Base-by-base conservation (phyloP, 208 protist species). In the Trypanosoma scelopori region DNA sequence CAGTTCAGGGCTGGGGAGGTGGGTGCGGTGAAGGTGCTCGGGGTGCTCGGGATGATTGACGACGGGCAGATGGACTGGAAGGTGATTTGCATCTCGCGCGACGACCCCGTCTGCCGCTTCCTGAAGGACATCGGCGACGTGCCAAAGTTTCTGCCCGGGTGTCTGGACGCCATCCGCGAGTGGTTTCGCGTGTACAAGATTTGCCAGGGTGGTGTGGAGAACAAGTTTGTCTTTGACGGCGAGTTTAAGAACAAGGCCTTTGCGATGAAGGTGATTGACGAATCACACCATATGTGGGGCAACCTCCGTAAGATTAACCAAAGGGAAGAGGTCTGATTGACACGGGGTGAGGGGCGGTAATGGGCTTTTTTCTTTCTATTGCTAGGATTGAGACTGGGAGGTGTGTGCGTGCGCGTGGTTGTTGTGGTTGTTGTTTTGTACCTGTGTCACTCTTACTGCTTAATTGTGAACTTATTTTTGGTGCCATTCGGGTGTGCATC, bases 1-100 rank as follows among this genome's bases (percentile, higher is more conserved):
- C 85, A 94, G 69, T 76, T 97, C 65, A 75, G 70, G 37, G 76
- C 91, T 13, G 95, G 95, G 22, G 79, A 91, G 62, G 83, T 97
- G 23, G 77, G 78, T 50, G 82, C 82, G 11, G 85, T 98, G 22
- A 90, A 88, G 66, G 80, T 97, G 39, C 85, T 98, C n/a, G 95
- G 95, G 55, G 67, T 93, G 11, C 78, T 97, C 22, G 93, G 89
- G 43, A 93, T 98, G 92, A 97, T 98, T 59, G 95, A 98, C 68
- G 90, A 97, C 35, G 92, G 84, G 0, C 91, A 98, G 79, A 97
- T 97, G 84, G 95, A 98, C 71, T 98, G 95, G 93, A 98, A 98
- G 68, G 78, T 98, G 37, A 91, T 96, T 55, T 92, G 85, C 74
- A 94, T 97, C 48, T 90, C 85, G n/a, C 83, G 89, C 69, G 88